Evolutionary conservation across 495 filamentous ascomycete genomes (phyloP), one percentile per base, ranked within the genome.

Genomic region (Hypoxylon subgilvum): DNA sequence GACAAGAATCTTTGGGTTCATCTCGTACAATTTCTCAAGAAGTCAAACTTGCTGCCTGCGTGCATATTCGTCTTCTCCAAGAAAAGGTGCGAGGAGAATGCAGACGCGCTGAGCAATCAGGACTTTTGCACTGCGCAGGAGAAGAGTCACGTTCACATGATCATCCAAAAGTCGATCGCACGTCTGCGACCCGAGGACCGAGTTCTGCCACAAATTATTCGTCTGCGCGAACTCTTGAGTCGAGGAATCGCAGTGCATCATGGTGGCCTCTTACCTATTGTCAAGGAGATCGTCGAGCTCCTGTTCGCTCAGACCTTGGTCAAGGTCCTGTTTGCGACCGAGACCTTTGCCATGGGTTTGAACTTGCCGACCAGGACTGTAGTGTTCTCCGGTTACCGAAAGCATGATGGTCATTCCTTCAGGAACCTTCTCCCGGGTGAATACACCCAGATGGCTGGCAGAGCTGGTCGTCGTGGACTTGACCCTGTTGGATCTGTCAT

Each of bases 51-150:
- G 3, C 79, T 98, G 8, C 94, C 94, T 0, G 90, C 86, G 34
- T 96, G 93, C 72, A 93, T 97, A 54, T 98, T 98, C 71, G 94
- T 98, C 38, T 98, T 98, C 73, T 97, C 93, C 21, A 98, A 97
- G 78, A 96, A 90, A 71, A 80, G 94, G 47, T 97, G 95, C 65
- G 93, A 97, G 69, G 89, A 96, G 66, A 98, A 97, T 68, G 94
- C 95, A 7, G 91, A 97, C 62, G 92, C 94, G 0, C 79, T 98
- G 16, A 91, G 88, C 54, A 97, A 95, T 63, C 87, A 95, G 51
- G 95, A 98, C 73, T 97, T 92, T 68, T 92, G 86, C 70, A 96
- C 86, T 14, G 90, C 91, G 6, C 82, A 85, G 4, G 95, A 98
- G 75, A 97, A 96, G 83, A 98, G 94, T 68, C 82, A 87, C 27